A percentile compares a stretch with the other conserved stretches of the same genome.
These are phyloP conservation scores for Hibiscus syriacus DNA, from an alignment of 345 rosid genomes.

Conservation along the genomic window DNA sequence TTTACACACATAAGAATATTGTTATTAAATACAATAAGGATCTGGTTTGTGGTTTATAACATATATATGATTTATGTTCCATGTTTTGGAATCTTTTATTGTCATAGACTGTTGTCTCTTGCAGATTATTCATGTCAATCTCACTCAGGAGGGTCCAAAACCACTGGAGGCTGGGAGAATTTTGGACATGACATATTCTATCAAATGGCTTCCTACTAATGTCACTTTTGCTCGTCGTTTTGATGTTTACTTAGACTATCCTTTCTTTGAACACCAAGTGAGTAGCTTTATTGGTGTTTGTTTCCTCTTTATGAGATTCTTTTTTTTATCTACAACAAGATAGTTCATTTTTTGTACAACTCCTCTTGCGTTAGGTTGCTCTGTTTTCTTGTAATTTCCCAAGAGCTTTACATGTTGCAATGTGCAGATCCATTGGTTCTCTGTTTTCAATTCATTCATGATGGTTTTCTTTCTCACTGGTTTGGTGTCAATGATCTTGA, in stretches of 20 bases:
- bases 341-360: no score
- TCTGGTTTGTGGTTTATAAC: slow-evolving; percentile 49
- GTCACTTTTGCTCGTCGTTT: slow-evolving; percentile 82
- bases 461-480: slow-evolving; percentile 99
- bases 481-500: slow-evolving; percentile 93
- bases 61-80: background rate
- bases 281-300: slow-evolving; percentile 1
- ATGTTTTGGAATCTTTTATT: background rate
- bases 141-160: slow-evolving; percentile 67
- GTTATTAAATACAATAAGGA: slow-evolving; percentile 65
- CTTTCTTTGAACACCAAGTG: slow-evolving; percentile 97
- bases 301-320: no score
- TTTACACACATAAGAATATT: slow-evolving; percentile 74
- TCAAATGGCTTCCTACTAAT: slow-evolving; percentile 66
- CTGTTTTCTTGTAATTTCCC: background rate
- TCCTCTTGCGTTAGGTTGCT: background rate
- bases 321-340: no score
- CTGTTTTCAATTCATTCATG: slow-evolving; percentile 96
- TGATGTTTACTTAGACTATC: slow-evolving; percentile 91
- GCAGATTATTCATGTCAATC: slow-evolving; percentile 88
- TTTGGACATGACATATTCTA: slow-evolving; percentile 70
- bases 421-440: slow-evolving; percentile 96
- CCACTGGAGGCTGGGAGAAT: slow-evolving; percentile 59
- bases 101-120: slow-evolving; percentile 1
- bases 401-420: slow-evolving; percentile 10